These are phyloP conservation scores for Scedosporium aurantiacum DNA, from an alignment of 2,329 filamentous ascomycete species.

Conservation along the genomic window DNA sequence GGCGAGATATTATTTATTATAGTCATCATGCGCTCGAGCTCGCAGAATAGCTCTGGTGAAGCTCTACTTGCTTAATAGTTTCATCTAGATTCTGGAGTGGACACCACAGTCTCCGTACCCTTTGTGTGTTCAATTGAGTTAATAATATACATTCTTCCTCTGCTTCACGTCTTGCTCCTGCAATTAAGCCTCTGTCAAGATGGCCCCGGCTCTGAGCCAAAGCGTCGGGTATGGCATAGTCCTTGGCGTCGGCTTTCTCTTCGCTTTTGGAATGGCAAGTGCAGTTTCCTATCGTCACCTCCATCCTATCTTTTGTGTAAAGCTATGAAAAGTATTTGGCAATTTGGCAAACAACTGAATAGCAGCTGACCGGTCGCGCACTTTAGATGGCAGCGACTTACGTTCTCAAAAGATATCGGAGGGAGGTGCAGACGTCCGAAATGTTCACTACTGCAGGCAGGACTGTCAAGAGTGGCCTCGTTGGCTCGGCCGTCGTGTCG, in stretches of 20 bases:
- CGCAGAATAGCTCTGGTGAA: too few relatives aligned
- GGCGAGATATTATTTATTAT: too few relatives aligned
- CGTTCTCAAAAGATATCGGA: constrained; percentile 49
- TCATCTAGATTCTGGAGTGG: too few relatives aligned
- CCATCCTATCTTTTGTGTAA: background rate
- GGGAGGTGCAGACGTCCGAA: constrained; percentile 76
- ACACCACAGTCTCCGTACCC: too few relatives aligned
- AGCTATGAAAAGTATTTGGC: background rate
- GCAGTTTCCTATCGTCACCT: background rate
- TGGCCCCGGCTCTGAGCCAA: background rate
- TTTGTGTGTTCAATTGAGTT: too few relatives aligned
- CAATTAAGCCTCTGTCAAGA: background rate
- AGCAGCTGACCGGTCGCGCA: background rate
- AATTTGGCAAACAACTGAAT: too few relatives aligned
- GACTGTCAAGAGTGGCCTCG: constrained; percentile 79
- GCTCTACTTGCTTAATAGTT: too few relatives aligned
- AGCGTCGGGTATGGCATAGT: constrained; percentile 62
- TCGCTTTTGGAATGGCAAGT: constrained; percentile 19
- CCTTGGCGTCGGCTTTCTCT: constrained; percentile 54
- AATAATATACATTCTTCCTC: too few relatives aligned
- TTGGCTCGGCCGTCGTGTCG: constrained; percentile 81
- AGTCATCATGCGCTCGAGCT: too few relatives aligned
- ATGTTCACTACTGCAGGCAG: constrained; percentile 86
- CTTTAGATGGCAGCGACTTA: constrained; percentile 53
- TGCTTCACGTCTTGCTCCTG: background rate